phyloP scores from a whole-genome alignment of 2,329 filamentous ascomycete genomes.

The Thelonectria olida region DNA sequence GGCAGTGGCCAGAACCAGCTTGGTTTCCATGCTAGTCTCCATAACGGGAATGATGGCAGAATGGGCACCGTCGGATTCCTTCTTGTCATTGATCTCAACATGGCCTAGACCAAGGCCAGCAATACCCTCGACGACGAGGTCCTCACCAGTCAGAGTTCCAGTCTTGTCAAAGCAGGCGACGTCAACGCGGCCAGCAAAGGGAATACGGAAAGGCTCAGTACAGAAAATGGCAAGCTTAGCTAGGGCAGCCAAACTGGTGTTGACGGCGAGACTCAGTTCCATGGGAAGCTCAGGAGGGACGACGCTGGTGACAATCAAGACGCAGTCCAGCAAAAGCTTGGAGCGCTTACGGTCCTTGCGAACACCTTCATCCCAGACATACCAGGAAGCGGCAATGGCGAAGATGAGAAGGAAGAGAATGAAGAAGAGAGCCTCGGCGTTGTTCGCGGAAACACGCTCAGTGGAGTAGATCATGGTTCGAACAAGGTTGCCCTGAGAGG shows the following conservation, averaged over 20 bases:
- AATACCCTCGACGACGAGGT: conserved; percentile 96
- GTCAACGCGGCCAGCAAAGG: conserved; percentile 93
- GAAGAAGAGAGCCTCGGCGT: conserved; percentile 94
- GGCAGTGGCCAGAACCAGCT: conserved; percentile 91
- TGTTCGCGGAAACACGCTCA: conserved; percentile 98
- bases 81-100: conserved; percentile 68
- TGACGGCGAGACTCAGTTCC: conserved; percentile 97
- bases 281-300: conserved; percentile 98
- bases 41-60: conserved; percentile 78
- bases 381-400: conserved; percentile 97
- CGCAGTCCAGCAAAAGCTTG: conserved; percentile 94
- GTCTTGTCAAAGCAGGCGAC: conserved; percentile 99
- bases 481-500: conserved; percentile 95
- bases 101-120: conserved; percentile 84
- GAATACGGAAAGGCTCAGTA: conserved; percentile 98
- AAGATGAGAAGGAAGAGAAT: conserved; percentile 97
- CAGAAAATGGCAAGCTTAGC: conserved; percentile 98
- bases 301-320: conserved; percentile 97
- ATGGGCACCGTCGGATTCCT: conserved; percentile 83
- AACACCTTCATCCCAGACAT: conserved; percentile 98
- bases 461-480: conserved; percentile 99
- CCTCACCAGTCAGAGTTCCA: conserved; percentile 94
- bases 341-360: conserved; percentile 94
- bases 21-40: conserved; percentile 80
- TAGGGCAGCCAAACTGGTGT: conserved; percentile 93